Percentiles rank a stretch among this genome's conserved stretches.
Conservation (phyloP, 169 alveolate species). For the Eimeria sp. region DNA sequence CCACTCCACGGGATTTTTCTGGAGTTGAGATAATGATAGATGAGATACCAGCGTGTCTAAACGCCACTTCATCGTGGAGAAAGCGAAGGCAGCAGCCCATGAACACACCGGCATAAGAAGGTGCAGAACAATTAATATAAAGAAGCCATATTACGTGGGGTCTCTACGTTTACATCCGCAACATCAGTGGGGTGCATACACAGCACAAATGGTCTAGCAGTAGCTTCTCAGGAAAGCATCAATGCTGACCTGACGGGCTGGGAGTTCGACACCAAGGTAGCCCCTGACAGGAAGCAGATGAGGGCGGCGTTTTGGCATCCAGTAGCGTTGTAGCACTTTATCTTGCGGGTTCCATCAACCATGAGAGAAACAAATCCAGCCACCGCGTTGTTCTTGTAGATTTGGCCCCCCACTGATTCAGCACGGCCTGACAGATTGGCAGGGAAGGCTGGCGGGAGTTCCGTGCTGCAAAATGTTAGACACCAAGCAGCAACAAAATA, state of each 20-base stretch:
- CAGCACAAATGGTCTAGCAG: not conserved
- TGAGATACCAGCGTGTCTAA: not conserved
- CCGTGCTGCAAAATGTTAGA: not conserved
- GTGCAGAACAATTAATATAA: not conserved
- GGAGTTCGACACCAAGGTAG: not conserved
- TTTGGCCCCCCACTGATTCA: not conserved
- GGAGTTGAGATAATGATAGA: not conserved
- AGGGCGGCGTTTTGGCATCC: conserved; percentile 19
- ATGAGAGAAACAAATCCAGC: conserved; percentile 49
- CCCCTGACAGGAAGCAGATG: not conserved
- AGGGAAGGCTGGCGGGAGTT: conserved; percentile 15
- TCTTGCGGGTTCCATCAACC: conserved; percentile 11
- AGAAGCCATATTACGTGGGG: too few relatives aligned
- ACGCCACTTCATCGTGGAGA: not conserved
- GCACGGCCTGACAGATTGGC: not conserved
- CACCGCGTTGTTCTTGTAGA: conserved; percentile 33
- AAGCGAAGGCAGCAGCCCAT: not conserved
- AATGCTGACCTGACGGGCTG: conserved; percentile 26
- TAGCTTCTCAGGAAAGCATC: not conserved
- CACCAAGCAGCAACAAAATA: not conserved
- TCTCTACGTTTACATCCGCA: not conserved
- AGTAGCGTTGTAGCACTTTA: conserved; percentile 45
- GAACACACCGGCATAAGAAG: not conserved
- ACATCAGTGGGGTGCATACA: not conserved
- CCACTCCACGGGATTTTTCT: not conserved